phyloP scores from a whole-genome alignment of 305 asterid genomes.

The Solanum chacoense region DNA sequence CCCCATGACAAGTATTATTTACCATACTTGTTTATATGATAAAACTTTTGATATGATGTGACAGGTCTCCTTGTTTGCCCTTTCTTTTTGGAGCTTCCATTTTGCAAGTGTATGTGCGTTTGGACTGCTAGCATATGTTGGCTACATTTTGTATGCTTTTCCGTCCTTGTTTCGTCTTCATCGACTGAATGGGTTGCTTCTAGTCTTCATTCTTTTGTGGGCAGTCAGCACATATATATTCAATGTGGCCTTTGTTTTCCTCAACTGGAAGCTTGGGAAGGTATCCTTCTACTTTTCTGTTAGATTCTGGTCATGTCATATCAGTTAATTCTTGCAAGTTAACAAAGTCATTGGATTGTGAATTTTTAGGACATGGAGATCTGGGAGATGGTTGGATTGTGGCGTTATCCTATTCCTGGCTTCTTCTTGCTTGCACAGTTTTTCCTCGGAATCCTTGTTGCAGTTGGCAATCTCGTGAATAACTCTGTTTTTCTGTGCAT shows the following conservation, averaged over 20 bases:
- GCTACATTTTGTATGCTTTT: slow-evolving; percentile 73
- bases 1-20: not conserved
- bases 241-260: slow-evolving; percentile 82
- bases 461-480: slow-evolving; percentile 96
- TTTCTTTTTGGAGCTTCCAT: slow-evolving; percentile 97
- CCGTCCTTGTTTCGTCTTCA: slow-evolving; percentile 92
- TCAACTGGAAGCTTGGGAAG: slow-evolving; percentile 90
- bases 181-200: slow-evolving; percentile 88
- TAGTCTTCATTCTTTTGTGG: slow-evolving; percentile 98
- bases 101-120: slow-evolving; percentile 98
- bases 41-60: slow-evolving; percentile 35
- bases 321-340: slow-evolving; percentile 7
- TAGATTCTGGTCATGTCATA: not conserved
- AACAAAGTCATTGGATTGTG: slow-evolving; percentile 9
- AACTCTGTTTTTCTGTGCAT: slow-evolving; percentile 70
- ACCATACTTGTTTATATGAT: slow-evolving; percentile 21
- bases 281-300: slow-evolving; percentile 32
- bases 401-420: slow-evolving; percentile 99
- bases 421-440: slow-evolving; percentile 94
- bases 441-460: slow-evolving; percentile 94
- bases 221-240: slow-evolving; percentile 93
- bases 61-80: slow-evolving; percentile 87
- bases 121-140: slow-evolving; percentile 90
- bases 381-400: slow-evolving; percentile 98
- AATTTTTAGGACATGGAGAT: slow-evolving; percentile 83